Conservation (phyloP, 177 flowering plant species). For the Vitis hybrid region DNA sequence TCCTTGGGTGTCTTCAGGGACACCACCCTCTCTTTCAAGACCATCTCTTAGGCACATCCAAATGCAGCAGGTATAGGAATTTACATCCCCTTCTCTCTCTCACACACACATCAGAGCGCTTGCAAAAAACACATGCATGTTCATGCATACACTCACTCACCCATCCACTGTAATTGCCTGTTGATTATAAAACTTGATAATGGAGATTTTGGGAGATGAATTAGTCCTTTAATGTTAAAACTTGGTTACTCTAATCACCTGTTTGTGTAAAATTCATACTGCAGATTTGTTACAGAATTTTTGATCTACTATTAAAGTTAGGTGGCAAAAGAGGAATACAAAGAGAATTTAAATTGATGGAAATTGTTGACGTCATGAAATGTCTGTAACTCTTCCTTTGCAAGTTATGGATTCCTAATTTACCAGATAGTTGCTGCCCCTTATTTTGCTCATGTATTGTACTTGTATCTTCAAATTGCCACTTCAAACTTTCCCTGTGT, state of each 20-base stretch:
- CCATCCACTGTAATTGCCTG: no score
- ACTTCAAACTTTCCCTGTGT: no score
- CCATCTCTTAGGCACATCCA: conserved; percentile 93
- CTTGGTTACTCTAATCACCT: no score
- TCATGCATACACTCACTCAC: no score
- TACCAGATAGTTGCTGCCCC: no score
- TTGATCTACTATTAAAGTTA: no score
- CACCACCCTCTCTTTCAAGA: conserved; percentile 72
- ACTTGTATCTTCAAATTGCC: no score
- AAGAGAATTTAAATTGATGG: background rate
- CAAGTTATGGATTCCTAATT: background rate
- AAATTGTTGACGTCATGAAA: background rate
- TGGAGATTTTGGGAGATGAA: background rate
- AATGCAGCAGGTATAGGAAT: conserved; percentile 74
- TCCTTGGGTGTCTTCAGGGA: conserved; percentile 83
- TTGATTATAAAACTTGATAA: no score
- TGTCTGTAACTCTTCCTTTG: background rate
- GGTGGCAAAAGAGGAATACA: background rate
- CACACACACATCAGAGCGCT: background rate
- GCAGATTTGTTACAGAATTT: no score
- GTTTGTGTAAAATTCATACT: no score
- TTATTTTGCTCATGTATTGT: no score
- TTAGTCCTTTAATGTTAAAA: background rate
- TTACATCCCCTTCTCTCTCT: background rate
- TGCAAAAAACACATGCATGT: no score